Conservation (phyloP, 1,284 basidiomycete species). For the Malassezia cuniculi region DNA sequence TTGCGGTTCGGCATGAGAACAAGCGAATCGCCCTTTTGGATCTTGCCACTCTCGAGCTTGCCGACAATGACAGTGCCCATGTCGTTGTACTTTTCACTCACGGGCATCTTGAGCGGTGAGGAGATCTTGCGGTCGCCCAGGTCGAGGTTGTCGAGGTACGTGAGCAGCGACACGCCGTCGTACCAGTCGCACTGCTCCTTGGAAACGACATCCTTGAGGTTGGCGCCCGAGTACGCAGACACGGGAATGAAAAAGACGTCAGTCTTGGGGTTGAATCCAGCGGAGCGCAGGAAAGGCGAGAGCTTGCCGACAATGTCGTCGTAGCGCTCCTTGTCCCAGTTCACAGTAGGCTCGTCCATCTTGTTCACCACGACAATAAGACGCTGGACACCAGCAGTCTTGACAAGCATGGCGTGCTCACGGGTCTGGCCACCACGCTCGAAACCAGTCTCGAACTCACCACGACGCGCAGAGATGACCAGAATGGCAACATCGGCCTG, state of each 20-base stretch:
- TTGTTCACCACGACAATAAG: constrained; percentile 44
- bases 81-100: constrained; percentile 44
- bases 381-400: constrained; percentile 44
- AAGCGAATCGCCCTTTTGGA: constrained; percentile 35
- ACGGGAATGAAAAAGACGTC: constrained; percentile 42
- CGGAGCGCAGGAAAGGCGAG: constrained; percentile 34
- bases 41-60: constrained; percentile 41
- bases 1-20: constrained; percentile 41
- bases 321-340: constrained; percentile 40
- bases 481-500: constrained; percentile 44
- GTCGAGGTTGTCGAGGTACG: constrained; percentile 33
- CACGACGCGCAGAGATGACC: constrained; percentile 41
- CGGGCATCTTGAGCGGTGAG: constrained; percentile 43
- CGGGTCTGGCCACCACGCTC: constrained; percentile 43
- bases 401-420: constrained; percentile 44
- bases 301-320: constrained; percentile 41
- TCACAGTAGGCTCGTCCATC: constrained; percentile 44
- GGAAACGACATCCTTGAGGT: constrained; percentile 40
- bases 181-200: constrained; percentile 35
- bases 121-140: constrained; percentile 40
- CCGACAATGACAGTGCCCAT: constrained; percentile 45
- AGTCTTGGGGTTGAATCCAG: constrained; percentile 44
- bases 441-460: constrained; percentile 45
- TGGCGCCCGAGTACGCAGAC: constrained; percentile 41
- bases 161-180: constrained; percentile 33